Evolutionary conservation across 139 green algal species (phyloP).

Genomic region (Asterochloris erici): DNA sequence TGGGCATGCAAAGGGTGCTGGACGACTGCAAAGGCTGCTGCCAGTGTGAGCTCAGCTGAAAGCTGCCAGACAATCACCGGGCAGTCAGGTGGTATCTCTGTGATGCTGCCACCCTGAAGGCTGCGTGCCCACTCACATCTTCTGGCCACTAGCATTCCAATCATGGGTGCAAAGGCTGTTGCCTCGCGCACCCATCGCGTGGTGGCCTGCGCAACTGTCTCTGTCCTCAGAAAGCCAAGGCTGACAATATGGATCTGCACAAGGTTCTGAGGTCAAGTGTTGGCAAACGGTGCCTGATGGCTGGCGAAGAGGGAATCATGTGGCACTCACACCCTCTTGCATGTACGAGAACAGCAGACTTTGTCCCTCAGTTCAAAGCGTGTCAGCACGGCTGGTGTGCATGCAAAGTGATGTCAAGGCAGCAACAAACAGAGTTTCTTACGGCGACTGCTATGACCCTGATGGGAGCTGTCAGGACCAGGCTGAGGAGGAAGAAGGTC

Average conservation of each 20-base stretch:
- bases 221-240: background rate
- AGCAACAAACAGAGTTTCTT: background rate
- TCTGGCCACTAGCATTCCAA: slow-evolving; percentile 8
- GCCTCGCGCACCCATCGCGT: slow-evolving; percentile 1
- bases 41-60: background rate
- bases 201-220: background rate
- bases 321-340: too few species aligned
- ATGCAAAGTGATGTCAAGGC: too few species aligned
- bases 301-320: too few species aligned
- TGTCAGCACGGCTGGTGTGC: too few species aligned
- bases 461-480: background rate
- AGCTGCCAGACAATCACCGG: background rate
- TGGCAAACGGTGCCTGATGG: too few species aligned
- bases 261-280: too few species aligned
- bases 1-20: background rate
- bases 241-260: background rate
- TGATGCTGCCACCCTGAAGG: background rate
- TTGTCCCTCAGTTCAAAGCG: too few species aligned
- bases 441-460: background rate
- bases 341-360: too few species aligned
- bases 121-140: background rate
- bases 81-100: background rate
- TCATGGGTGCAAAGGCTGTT: slow-evolving; percentile 13
- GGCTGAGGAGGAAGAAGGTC: background rate
- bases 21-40: background rate